These are phyloP conservation scores for Penicillium sp. DNA, from an alignment of 2,329 filamentous ascomycete genomes.

Conservation along the genomic window DNA sequence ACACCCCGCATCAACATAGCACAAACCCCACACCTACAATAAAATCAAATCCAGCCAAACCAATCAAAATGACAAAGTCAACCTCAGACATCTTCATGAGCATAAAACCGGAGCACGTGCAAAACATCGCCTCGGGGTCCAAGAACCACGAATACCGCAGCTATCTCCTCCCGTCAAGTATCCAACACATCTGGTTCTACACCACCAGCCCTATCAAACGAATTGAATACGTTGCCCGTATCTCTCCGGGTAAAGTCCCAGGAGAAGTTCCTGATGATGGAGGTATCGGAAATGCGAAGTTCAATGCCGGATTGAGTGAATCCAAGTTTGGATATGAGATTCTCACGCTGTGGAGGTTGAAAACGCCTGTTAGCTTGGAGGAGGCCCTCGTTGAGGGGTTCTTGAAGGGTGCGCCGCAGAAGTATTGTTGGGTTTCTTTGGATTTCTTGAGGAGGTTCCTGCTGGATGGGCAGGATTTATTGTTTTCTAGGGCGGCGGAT, in stretches of 20 bases:
- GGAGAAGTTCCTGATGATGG: slow-evolving; percentile 49
- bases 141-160: slow-evolving; percentile 58
- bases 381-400: slow-evolving; percentile 58
- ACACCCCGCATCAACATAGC: neutral
- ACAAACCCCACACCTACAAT: no score
- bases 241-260: slow-evolving; percentile 50
- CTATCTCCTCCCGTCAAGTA: slow-evolving; percentile 53
- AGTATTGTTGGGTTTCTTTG: slow-evolving; percentile 36
- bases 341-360: slow-evolving; percentile 61
- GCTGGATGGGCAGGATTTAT: slow-evolving; percentile 6
- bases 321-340: slow-evolving; percentile 55
- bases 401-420: slow-evolving; percentile 52
- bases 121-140: slow-evolving; percentile 10
- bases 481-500: neutral
- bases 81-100: slow-evolving; percentile 49
- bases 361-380: slow-evolving; percentile 56
- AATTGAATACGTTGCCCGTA: slow-evolving; percentile 60
- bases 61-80: slow-evolving; percentile 1
- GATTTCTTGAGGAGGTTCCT: slow-evolving; percentile 7
- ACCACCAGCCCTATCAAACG: slow-evolving; percentile 49
- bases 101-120: slow-evolving; percentile 50
- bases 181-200: slow-evolving; percentile 65
- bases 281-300: slow-evolving; percentile 55
- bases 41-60: neutral
- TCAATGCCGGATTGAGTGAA: slow-evolving; percentile 46